Evolutionary conservation across 1,284 basidiomycete species (phyloP).

Genomic region (Athelia psychrophila): DNA sequence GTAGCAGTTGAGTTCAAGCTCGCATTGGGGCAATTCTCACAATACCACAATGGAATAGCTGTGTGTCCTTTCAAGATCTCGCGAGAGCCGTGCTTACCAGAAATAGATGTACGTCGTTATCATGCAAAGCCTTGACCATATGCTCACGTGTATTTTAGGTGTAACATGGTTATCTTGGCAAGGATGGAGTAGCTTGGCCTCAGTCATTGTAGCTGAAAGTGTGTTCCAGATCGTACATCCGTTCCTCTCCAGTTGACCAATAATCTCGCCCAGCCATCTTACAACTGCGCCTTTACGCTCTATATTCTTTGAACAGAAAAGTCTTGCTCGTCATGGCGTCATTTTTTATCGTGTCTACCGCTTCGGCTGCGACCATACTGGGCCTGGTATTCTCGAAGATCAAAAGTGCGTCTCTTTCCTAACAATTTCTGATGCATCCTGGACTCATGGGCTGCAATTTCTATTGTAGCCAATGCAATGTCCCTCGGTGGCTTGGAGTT

Average conservation of each 20-base stretch:
- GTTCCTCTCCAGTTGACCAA: background rate
- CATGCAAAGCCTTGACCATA: background rate
- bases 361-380: conserved; percentile 45
- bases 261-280: conserved; percentile 40
- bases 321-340: conserved; percentile 43
- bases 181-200: conserved; percentile 52
- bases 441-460: background rate
- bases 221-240: conserved; percentile 11
- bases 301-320: conserved; percentile 51
- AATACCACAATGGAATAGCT: conserved; percentile 19
- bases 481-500: conserved; percentile 28
- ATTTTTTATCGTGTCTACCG: conserved; percentile 36
- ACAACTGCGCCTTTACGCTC: conserved; percentile 59
- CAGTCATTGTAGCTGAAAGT: conserved; percentile 54
- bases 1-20: conserved; percentile 7
- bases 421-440: no score
- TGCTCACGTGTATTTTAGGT: conserved; percentile 25
- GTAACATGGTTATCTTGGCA: conserved; percentile 51
- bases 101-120: background rate
- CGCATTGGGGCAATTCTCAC: background rate
- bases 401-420: conserved; percentile 28
- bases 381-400: conserved; percentile 36
- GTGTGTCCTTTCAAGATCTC: conserved; percentile 19
- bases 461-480: conserved; percentile 15
- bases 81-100: background rate